phyloP scores from a whole-genome alignment of 345 rosid species.

The Brassica juncea region DNA sequence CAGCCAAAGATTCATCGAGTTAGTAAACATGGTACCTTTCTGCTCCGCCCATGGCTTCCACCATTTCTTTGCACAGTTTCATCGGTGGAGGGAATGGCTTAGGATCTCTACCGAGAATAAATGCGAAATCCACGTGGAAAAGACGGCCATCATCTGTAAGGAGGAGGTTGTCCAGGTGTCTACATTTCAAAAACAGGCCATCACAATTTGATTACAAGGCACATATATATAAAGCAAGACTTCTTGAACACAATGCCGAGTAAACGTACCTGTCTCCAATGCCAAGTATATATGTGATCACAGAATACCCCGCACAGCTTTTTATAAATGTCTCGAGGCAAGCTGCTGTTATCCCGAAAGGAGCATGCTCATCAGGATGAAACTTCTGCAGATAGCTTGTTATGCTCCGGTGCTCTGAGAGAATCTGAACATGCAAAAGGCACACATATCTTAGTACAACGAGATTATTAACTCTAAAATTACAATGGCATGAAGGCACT shows the following conservation, averaged over 20 bases:
- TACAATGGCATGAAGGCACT: too few relatives aligned
- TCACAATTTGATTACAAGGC: not conserved
- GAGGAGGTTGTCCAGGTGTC: constrained; percentile 96
- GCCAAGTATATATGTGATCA: constrained; percentile 94
- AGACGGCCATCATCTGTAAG: constrained; percentile 95
- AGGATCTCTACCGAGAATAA: constrained; percentile 97
- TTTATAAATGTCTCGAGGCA: constrained; percentile 97
- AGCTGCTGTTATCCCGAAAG: constrained; percentile 89
- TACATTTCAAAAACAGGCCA: constrained; percentile 39
- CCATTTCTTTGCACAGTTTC: constrained; percentile 99
- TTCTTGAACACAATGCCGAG: not conserved
- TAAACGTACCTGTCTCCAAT: constrained; percentile 82
- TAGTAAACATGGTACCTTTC: constrained; percentile 60
- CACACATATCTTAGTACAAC: constrained; percentile 5
- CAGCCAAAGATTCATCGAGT: constrained; percentile 1
- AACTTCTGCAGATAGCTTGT: constrained; percentile 90
- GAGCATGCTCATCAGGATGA: constrained; percentile 95
- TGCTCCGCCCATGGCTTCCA: constrained; percentile 99
- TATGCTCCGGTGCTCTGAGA: constrained; percentile 92
- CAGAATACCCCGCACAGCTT: constrained; percentile 99
- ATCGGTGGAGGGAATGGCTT: constrained; percentile 99
- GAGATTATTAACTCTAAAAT: not conserved
- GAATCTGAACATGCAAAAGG: constrained; percentile 56
- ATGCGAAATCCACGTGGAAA: constrained; percentile 97
- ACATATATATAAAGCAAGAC: not conserved